phyloP scores from a whole-genome alignment of 2,329 filamentous ascomycete species.

The Aquanectria penicillioides region DNA sequence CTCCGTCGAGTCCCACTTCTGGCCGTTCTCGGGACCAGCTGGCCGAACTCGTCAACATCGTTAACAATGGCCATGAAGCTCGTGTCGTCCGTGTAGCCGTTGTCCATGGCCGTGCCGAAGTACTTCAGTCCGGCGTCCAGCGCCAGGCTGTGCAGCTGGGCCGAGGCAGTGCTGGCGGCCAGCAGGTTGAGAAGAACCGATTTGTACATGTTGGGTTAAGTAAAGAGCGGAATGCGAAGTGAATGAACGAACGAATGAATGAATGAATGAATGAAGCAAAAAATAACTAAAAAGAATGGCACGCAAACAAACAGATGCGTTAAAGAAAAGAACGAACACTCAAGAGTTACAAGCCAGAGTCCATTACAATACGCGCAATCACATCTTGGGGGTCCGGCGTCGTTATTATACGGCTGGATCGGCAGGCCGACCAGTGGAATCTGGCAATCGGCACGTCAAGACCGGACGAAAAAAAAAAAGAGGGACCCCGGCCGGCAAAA shows the following conservation, averaged over 20 bases:
- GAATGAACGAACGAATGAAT: slow-evolving; percentile 20
- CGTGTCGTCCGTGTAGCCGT: slow-evolving; percentile 62
- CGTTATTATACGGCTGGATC: slow-evolving; percentile 11
- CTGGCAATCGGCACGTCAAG: slow-evolving; percentile 3
- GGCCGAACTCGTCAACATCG: slow-evolving; percentile 68
- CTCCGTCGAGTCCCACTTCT: slow-evolving; percentile 73
- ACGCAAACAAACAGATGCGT: slow-evolving; percentile 8
- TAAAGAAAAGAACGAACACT: slow-evolving; percentile 15
- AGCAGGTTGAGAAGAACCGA: slow-evolving; percentile 36
- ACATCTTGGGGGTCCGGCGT: too few relatives aligned
- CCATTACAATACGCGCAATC: background rate
- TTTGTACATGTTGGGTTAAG: slow-evolving; percentile 31
- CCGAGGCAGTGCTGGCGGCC: slow-evolving; percentile 40
- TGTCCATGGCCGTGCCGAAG: slow-evolving; percentile 74
- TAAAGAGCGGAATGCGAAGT: background rate
- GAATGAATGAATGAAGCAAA: slow-evolving; percentile 2
- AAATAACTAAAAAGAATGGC: slow-evolving; percentile 11
- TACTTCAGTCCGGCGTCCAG: slow-evolving; percentile 66
- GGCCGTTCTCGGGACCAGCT: slow-evolving; percentile 72
- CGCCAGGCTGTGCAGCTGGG: slow-evolving; percentile 62
- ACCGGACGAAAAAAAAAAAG: slow-evolving; percentile 3
- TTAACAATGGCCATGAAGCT: slow-evolving; percentile 65
- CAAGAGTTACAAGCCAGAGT: slow-evolving; percentile 5
- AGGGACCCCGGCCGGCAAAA: slow-evolving; percentile 32
- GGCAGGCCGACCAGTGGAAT: slow-evolving; percentile 2